These are phyloP conservation scores for Eimeria tenella DNA, from an alignment of 169 alveolate species.

Conservation along the genomic window DNA sequence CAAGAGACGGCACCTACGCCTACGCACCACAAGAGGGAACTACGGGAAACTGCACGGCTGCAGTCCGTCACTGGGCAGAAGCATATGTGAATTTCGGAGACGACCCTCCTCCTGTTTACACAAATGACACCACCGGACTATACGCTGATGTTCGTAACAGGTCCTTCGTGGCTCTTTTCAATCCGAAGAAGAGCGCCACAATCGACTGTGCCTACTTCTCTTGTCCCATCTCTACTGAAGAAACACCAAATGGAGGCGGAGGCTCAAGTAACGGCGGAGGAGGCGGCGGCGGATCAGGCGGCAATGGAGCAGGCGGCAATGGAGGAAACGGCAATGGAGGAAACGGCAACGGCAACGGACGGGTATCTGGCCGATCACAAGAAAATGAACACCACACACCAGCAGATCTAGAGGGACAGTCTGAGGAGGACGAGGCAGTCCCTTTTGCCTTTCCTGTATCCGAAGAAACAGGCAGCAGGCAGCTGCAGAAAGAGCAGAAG, in stretches of 20 bases:
- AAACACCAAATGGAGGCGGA: too few relatives aligned
- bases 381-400: background rate
- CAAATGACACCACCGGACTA: background rate
- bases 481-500: background rate
- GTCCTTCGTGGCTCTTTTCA: conserved; percentile 1
- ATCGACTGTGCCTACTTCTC: conserved; percentile 22
- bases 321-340: too few relatives aligned
- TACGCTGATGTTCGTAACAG: background rate
- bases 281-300: too few relatives aligned
- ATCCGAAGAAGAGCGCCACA: background rate
- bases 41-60: background rate
- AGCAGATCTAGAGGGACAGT: background rate
- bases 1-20: conserved; percentile 30
- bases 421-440: background rate
- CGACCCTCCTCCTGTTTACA: background rate
- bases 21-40: background rate
- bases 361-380: too few relatives aligned
- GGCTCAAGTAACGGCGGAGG: too few relatives aligned
- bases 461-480: background rate
- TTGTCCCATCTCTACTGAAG: background rate
- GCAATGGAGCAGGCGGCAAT: too few relatives aligned
- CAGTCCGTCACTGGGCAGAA: background rate
- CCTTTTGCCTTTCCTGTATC: background rate
- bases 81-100: background rate
- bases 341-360: too few relatives aligned